Evolutionary conservation across 495 filamentous ascomycete species (phyloP).

Genomic region (Paragyromitra xinjiangensis): DNA sequence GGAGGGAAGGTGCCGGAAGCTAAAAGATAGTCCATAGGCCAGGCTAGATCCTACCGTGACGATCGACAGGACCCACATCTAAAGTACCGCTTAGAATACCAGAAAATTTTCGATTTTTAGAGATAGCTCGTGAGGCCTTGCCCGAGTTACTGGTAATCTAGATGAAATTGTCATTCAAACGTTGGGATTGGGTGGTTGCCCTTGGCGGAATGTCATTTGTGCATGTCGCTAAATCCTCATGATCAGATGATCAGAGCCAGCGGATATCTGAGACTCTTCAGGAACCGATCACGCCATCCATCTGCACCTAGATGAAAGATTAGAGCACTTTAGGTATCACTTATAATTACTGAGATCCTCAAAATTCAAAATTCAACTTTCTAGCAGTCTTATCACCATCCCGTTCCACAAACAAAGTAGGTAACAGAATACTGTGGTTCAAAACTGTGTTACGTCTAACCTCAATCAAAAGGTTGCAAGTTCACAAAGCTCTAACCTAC

Average conservation of each 20-base stretch:
- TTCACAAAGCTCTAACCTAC: too few relatives aligned
- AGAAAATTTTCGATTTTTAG: background rate
- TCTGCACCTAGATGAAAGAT: background rate
- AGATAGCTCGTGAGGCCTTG: background rate
- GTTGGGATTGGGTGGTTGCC: conserved; percentile 4
- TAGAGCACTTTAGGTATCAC: background rate
- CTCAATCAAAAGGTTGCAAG: too few relatives aligned
- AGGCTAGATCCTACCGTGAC: background rate
- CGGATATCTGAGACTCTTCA: background rate
- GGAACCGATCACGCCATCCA: background rate
- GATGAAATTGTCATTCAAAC: background rate
- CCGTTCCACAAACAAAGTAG: too few relatives aligned
- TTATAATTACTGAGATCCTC: too few relatives aligned
- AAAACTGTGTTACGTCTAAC: too few relatives aligned
- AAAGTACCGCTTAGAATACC: background rate
- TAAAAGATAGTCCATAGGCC: background rate
- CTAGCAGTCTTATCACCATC: too few relatives aligned
- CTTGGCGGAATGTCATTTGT: conserved; percentile 10
- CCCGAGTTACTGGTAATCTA: background rate
- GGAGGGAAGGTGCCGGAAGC: background rate
- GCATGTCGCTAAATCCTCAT: background rate
- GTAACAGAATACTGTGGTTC: too few relatives aligned
- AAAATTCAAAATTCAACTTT: too few relatives aligned
- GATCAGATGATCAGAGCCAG: background rate
- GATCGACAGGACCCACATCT: background rate